phyloP scores from a whole-genome alignment of 2,329 filamentous ascomycete genomes.

The Botrytis cinerea region DNA sequence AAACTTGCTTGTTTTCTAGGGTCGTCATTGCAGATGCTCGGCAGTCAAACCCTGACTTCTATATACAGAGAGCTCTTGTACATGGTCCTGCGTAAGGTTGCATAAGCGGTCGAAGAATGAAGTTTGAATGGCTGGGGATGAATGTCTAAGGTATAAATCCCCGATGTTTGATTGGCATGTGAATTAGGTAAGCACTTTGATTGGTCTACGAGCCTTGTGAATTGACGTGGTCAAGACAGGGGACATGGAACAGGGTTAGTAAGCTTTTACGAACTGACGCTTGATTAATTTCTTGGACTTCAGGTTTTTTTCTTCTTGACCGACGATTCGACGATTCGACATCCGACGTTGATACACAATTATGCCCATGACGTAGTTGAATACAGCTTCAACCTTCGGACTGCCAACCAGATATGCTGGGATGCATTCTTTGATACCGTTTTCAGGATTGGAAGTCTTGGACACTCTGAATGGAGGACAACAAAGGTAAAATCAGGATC shows the following conservation, averaged over 20 bases:
- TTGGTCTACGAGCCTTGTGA: not conserved
- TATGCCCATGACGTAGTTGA: constrained; percentile 2
- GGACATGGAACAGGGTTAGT: not conserved
- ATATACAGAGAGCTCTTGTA: no score
- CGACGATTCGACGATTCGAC: no score
- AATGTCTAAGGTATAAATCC: not conserved
- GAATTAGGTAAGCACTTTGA: not conserved
- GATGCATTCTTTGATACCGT: not conserved
- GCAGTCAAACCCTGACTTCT: not conserved
- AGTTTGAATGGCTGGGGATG: not conserved
- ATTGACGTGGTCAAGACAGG: not conserved
- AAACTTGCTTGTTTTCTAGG: not conserved
- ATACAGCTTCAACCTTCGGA: not conserved
- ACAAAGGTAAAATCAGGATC: constrained; percentile 1
- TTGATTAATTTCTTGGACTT: not conserved
- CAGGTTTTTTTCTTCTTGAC: not conserved
- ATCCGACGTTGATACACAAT: no score
- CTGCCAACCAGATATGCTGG: not conserved
- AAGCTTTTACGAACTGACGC: not conserved
- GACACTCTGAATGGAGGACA: not conserved
- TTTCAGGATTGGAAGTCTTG: not conserved
- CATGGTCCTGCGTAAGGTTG: not conserved
- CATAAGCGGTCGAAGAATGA: not conserved
- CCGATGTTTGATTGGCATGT: not conserved
- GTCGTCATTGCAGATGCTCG: not conserved